Conservation (phyloP, 2,329 filamentous ascomycete species). For the Ophiosphaerella narmari region DNA sequence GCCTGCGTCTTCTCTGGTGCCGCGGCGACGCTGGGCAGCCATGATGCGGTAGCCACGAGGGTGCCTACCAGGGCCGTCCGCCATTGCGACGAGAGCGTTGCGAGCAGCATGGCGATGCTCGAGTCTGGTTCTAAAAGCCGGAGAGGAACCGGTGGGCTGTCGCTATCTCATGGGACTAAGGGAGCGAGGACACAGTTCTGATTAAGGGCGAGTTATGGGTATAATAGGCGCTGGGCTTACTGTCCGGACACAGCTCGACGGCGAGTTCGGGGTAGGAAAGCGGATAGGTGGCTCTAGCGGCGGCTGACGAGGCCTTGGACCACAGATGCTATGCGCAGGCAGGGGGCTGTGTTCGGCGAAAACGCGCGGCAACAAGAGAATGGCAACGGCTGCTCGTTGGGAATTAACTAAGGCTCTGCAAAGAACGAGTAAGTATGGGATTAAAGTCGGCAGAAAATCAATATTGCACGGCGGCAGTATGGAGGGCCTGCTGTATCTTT, state of each 20-base stretch:
- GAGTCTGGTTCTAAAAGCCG: slow-evolving; percentile 19
- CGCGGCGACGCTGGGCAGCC: slow-evolving; percentile 42
- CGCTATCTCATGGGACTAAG: slow-evolving; percentile 40
- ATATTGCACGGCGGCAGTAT: slow-evolving; percentile 5
- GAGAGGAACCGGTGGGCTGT: slow-evolving; percentile 27
- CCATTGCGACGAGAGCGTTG: slow-evolving; percentile 35
- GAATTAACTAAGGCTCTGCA: not conserved
- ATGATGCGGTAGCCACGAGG: slow-evolving; percentile 37
- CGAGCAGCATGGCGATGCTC: slow-evolving; percentile 28
- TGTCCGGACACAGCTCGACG: not conserved
- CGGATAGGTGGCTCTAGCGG: slow-evolving; percentile 33
- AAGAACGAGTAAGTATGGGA: not conserved
- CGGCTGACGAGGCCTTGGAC: slow-evolving; percentile 31
- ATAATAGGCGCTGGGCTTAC: slow-evolving; percentile 8
- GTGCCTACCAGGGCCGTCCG: slow-evolving; percentile 39
- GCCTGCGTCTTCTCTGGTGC: slow-evolving; percentile 62
- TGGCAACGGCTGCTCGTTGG: slow-evolving; percentile 11
- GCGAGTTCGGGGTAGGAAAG: too few relatives aligned
- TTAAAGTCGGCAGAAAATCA: not conserved
- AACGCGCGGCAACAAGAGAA: not conserved
- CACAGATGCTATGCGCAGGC: slow-evolving; percentile 9
- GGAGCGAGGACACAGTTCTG: not conserved
- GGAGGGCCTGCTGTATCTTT: slow-evolving; percentile 14
- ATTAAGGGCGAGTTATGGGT: not conserved
- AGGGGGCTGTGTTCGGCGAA: slow-evolving; percentile 2